A percentile compares a stretch with the other conserved stretches of the same genome.
These are phyloP conservation scores for Obelidium mucronatum DNA, from an alignment of 192 early-diverging fungal genomes.

Conservation along the genomic window DNA sequence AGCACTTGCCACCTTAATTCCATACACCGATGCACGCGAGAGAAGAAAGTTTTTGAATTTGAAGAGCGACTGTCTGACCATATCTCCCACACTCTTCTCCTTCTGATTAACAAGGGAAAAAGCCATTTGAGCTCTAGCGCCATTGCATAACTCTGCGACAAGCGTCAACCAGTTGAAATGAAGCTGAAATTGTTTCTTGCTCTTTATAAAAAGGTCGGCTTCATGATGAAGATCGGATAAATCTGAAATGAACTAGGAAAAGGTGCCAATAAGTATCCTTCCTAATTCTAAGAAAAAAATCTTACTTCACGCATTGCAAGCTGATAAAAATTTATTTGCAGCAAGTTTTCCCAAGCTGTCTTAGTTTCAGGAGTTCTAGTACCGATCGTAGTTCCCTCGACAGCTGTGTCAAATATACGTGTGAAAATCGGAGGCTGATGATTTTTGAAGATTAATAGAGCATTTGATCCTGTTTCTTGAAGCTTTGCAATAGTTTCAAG, in stretches of 20 bases:
- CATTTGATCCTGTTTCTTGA: neutral
- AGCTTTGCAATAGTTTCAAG: neutral
- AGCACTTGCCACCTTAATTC: neutral
- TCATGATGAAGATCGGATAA: neutral
- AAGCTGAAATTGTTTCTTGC: neutral
- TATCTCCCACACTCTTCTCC: neutral
- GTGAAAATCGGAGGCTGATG: slow-evolving; percentile 6
- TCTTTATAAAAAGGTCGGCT: neutral
- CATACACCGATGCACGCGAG: neutral
- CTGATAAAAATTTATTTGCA: neutral
- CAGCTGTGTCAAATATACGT: neutral
- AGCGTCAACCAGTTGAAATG: slow-evolving; percentile 15
- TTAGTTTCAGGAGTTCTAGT: neutral
- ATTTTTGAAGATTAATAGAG: neutral
- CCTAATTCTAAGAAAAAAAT: neutral
- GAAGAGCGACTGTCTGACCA: neutral
- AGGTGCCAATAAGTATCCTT: neutral
- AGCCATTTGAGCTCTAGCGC: neutral
- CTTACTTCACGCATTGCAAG: slow-evolving; percentile 1
- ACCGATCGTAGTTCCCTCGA: neutral
- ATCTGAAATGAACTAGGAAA: neutral
- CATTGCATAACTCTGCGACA: neutral
- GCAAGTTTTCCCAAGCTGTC: slow-evolving; percentile 1
- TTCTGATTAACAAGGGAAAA: neutral
- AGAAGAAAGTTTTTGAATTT: slow-evolving; percentile 3